These are phyloP conservation scores for Aspergillus sp. DNA, from an alignment of 2,329 filamentous ascomycete species.

Conservation along the genomic window DNA sequence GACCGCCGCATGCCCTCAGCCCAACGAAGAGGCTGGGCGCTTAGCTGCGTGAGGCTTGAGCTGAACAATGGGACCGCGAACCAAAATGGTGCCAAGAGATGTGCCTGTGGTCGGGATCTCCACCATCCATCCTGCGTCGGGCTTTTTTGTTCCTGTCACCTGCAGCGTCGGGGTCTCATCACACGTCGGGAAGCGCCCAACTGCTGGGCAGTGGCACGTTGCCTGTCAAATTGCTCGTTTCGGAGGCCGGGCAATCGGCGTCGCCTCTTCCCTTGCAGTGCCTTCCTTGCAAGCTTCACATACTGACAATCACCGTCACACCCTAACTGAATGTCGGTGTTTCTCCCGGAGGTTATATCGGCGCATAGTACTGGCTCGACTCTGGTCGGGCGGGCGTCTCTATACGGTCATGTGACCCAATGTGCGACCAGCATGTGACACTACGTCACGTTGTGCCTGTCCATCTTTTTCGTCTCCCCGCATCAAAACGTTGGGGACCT, in stretches of 20 bases:
- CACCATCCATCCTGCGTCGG: background rate
- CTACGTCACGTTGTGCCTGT: slow-evolving; percentile 16
- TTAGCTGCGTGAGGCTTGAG: slow-evolving; percentile 7
- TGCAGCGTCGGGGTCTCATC: background rate
- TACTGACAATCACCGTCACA: background rate
- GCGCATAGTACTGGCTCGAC: background rate
- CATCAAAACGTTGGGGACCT: slow-evolving; percentile 7
- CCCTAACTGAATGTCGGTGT: background rate
- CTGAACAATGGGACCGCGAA: slow-evolving; percentile 6
- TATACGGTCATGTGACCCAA: slow-evolving; percentile 7
- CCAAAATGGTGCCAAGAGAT: slow-evolving; percentile 4
- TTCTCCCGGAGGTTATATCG: background rate
- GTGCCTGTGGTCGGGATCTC: slow-evolving; percentile 1
- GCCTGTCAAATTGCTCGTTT: background rate
- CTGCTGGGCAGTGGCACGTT: background rate
- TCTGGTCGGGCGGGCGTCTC: background rate
- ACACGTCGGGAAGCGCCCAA: background rate
- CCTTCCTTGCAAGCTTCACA: background rate
- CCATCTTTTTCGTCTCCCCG: slow-evolving; percentile 12
- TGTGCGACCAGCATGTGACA: slow-evolving; percentile 12
- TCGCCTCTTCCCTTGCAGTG: background rate
- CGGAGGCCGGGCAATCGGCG: background rate
- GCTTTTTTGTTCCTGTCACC: background rate
- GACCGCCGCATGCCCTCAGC: slow-evolving; percentile 9
- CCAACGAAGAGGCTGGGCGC: slow-evolving; percentile 3